phyloP scores from a whole-genome alignment of 495 filamentous ascomycete genomes.

The Cercophora samala region DNA sequence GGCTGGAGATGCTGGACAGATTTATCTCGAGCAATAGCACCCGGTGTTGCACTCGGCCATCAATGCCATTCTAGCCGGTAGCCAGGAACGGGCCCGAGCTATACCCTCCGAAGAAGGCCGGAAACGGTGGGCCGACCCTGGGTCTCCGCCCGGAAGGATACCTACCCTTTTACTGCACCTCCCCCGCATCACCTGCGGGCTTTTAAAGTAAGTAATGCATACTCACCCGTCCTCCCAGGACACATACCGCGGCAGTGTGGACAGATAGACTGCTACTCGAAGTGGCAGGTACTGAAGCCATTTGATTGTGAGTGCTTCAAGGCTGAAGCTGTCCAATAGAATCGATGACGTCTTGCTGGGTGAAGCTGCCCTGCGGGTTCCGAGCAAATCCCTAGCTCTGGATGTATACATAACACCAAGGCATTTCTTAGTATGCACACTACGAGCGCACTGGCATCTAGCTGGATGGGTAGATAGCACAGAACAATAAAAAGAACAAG shows the following conservation, averaged over 20 bases:
- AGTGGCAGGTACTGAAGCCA: slow-evolving; percentile 1
- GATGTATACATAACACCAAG: neutral
- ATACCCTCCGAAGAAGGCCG: slow-evolving; percentile 14
- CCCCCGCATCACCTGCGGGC: neutral
- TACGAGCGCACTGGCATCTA: too few relatives aligned
- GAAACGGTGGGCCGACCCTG: slow-evolving; percentile 6
- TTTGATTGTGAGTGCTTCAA: neutral
- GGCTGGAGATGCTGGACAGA: neutral
- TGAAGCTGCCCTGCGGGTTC: neutral
- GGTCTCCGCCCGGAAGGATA: slow-evolving; percentile 10
- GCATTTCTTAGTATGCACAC: too few relatives aligned
- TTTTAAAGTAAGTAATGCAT: neutral
- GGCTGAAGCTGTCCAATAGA: neutral
- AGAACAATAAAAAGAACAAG: neutral
- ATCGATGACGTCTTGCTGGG: neutral
- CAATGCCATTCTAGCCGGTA: neutral
- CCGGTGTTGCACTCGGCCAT: neutral
- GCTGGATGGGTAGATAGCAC: too few relatives aligned
- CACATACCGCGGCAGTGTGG: neutral
- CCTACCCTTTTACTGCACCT: slow-evolving; percentile 1
- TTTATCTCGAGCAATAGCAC: neutral
- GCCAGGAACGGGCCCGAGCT: slow-evolving; percentile 1
- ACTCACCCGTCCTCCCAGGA: neutral
- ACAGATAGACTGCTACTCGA: slow-evolving; percentile 6
- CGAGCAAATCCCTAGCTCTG: neutral